A percentile compares a stretch with the other conserved stretches of the same genome.
phyloP scores from a whole-genome alignment of 495 filamentous ascomycete species.

The Rostrohypoxylon terebratum region DNA sequence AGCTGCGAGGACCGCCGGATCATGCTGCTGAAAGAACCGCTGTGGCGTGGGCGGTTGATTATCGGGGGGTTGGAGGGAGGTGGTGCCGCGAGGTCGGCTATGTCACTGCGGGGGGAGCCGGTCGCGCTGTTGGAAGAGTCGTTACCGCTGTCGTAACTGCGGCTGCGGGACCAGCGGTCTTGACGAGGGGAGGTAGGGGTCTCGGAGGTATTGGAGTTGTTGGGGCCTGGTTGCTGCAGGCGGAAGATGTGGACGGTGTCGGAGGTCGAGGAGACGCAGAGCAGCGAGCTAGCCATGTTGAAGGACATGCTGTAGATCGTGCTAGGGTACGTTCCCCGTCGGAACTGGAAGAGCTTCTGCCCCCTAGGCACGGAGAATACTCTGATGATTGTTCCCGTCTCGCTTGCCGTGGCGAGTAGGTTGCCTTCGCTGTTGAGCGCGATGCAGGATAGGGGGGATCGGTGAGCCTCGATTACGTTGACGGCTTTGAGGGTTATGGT shows the following conservation, averaged over 20 bases:
- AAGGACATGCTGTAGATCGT: slow-evolving; percentile 99
- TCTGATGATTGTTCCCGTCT: slow-evolving; percentile 96
- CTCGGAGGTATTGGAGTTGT: slow-evolving; percentile 43
- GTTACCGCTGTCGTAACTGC: slow-evolving; percentile 61
- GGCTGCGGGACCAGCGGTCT: slow-evolving; percentile 61
- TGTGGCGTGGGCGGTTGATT: slow-evolving; percentile 59
- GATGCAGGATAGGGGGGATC: slow-evolving; percentile 89
- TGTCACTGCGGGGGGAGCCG: slow-evolving; percentile 60
- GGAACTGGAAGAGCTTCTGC: slow-evolving; percentile 94
- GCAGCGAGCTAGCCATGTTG: slow-evolving; percentile 90
- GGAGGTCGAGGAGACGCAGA: slow-evolving; percentile 94
- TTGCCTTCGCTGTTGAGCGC: slow-evolving; percentile 92
- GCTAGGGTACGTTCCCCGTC: slow-evolving; percentile 91
- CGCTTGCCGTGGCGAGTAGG: slow-evolving; percentile 92
- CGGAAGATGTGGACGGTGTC: slow-evolving; percentile 99
- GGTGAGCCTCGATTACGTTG: slow-evolving; percentile 94
- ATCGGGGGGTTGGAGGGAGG: slow-evolving; percentile 57
- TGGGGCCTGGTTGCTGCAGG: slow-evolving; percentile 57
- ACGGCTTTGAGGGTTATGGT: slow-evolving; percentile 86
- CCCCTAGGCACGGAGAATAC: slow-evolving; percentile 91
- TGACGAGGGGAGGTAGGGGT: slow-evolving; percentile 53
- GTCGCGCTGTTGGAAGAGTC: slow-evolving; percentile 58
- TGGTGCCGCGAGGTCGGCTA: slow-evolving; percentile 52
- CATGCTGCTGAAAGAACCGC: slow-evolving; percentile 83
- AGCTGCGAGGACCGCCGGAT: slow-evolving; percentile 96